phyloP scores from a whole-genome alignment of 2,329 filamentous ascomycete species.

The Teratosphaeria destructans region DNA sequence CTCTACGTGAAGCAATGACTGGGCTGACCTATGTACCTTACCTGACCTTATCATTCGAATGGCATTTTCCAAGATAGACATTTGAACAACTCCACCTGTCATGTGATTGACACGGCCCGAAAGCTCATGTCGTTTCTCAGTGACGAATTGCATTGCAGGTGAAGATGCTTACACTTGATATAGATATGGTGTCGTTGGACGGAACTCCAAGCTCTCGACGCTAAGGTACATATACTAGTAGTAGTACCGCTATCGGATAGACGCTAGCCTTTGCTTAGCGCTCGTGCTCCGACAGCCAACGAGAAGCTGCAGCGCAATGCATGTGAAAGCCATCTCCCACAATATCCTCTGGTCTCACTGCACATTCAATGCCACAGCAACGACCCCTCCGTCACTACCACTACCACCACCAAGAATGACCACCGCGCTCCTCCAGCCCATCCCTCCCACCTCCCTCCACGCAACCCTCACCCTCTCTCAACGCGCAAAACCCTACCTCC shows the following conservation, averaged over 20 bases:
- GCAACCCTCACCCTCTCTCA: slow-evolving; percentile 38
- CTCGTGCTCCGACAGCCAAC: not conserved
- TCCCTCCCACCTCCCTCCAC: slow-evolving; percentile 28
- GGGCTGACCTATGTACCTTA: no score
- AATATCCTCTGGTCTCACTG: not conserved
- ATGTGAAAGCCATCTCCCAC: not conserved
- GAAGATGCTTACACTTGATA: no score
- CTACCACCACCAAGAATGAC: slow-evolving; percentile 6
- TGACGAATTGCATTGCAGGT: no score
- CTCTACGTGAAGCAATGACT: no score
- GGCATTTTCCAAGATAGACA: no score
- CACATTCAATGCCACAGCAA: not conserved
- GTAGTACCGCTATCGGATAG: not conserved
- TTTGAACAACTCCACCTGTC: no score
- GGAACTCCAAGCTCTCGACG: no score
- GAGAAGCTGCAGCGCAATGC: not conserved
- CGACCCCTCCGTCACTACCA: not conserved
- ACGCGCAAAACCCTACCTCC: slow-evolving; percentile 32
- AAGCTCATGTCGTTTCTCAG: no score
- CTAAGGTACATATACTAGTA: no score
- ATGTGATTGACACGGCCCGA: no score
- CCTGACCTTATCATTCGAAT: no score
- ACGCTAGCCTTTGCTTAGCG: not conserved
- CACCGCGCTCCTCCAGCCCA: slow-evolving; percentile 22
- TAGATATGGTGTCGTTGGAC: no score